phyloP scores from a whole-genome alignment of 129 eudicot genomes.

The Heracleum sosnowskyi region DNA sequence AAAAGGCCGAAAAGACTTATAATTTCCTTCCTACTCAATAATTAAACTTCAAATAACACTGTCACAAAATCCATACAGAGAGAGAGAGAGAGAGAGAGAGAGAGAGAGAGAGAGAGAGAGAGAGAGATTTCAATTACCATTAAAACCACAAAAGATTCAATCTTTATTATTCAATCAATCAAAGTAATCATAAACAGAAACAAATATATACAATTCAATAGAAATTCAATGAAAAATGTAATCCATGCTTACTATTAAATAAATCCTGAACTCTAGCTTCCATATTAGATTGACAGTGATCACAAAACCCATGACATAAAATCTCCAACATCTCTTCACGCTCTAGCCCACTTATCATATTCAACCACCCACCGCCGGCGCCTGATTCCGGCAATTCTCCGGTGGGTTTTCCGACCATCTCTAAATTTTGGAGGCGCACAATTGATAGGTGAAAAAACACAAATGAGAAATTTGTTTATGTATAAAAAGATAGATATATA shows the following conservation, averaged over 20 bases:
- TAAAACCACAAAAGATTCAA: neutral
- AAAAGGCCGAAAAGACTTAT: neutral
- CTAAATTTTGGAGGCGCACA: neutral
- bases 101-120: no score
- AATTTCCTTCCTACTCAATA: neutral
- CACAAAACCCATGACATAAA: slow-evolving; percentile 33
- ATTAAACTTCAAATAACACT: neutral
- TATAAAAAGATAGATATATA: neutral
- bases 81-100: no score
- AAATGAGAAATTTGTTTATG: neutral
- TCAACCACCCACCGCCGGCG: slow-evolving; percentile 24
- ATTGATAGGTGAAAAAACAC: neutral
- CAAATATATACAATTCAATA: slow-evolving; percentile 1
- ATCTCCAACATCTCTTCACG: slow-evolving; percentile 36
- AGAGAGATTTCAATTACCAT: neutral
- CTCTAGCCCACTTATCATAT: slow-evolving; percentile 18
- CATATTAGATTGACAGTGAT: slow-evolving; percentile 28
- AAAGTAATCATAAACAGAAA: neutral
- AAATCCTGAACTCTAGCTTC: slow-evolving; percentile 16
- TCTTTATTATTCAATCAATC: slow-evolving; percentile 1
- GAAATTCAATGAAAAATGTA: neutral
- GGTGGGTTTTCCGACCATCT: slow-evolving; percentile 32
- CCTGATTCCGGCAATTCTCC: slow-evolving; percentile 10
- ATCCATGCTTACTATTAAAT: slow-evolving; percentile 17
- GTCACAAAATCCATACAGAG: neutral